Conservation (phyloP, 2,329 filamentous ascomycete species). For the Paraphoma sp. region DNA sequence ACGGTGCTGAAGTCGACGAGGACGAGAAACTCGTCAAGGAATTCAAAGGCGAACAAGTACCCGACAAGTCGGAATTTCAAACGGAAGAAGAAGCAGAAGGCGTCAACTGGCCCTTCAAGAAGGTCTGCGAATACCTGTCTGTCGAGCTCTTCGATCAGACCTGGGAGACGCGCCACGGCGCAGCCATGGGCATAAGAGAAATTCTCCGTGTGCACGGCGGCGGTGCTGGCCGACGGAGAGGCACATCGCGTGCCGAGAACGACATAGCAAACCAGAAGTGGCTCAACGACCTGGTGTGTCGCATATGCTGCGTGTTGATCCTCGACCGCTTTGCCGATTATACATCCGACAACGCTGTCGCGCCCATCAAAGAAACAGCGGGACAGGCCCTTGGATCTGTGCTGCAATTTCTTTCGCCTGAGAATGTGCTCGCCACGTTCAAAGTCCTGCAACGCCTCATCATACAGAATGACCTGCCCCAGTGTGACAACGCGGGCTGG, state of each 20-base stretch:
- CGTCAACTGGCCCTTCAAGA: slow-evolving; percentile 90
- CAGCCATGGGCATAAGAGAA: slow-evolving; percentile 92
- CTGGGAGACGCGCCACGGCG: slow-evolving; percentile 96
- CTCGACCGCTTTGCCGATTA: slow-evolving; percentile 97
- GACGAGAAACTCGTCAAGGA: slow-evolving; percentile 92
- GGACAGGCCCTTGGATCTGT: slow-evolving; percentile 92
- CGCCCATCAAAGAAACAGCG: slow-evolving; percentile 92
- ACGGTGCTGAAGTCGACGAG: slow-evolving; percentile 73
- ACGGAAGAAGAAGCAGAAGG: slow-evolving; percentile 78
- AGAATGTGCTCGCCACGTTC: slow-evolving; percentile 85
- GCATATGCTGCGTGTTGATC: slow-evolving; percentile 94
- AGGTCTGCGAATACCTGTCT: slow-evolving; percentile 91
- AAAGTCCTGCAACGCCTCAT: slow-evolving; percentile 85
- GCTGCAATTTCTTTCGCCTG: slow-evolving; percentile 79
- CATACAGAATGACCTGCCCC: slow-evolving; percentile 75
- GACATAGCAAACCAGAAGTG: slow-evolving; percentile 80
- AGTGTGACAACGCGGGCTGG: slow-evolving; percentile 69
- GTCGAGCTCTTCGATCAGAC: slow-evolving; percentile 91
- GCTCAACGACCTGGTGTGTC: slow-evolving; percentile 94
- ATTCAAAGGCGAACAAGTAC: slow-evolving; percentile 83
- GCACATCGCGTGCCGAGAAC: slow-evolving; percentile 76
- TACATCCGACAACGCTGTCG: slow-evolving; percentile 95
- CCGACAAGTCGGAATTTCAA: slow-evolving; percentile 87
- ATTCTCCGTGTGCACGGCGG: slow-evolving; percentile 89
- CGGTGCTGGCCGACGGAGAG: slow-evolving; percentile 80